These are phyloP conservation scores for Thuja plicata DNA, from an alignment of 83 land plant genomes.

Conservation along the genomic window DNA sequence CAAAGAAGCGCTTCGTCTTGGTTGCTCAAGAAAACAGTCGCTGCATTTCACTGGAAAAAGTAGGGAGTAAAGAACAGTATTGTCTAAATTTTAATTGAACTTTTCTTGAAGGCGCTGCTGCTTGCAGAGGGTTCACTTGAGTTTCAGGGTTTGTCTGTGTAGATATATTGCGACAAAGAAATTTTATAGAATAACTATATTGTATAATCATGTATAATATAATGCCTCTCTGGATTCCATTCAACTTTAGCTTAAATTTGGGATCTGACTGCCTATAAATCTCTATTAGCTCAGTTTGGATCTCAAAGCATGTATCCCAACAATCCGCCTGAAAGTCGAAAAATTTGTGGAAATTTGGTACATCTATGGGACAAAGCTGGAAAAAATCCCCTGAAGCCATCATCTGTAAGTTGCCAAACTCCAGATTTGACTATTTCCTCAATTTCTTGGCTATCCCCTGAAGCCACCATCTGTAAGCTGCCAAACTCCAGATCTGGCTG, in stretches of 20 bases:
- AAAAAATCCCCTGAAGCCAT: conserved; percentile 81
- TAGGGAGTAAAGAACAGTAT: neutral
- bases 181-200: no score
- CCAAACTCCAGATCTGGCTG: conserved; percentile 29
- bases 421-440: neutral
- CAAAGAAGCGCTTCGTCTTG: neutral
- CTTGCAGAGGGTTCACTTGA: no score
- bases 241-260: conserved; percentile 18
- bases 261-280: conserved; percentile 61
- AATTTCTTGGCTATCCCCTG: conserved; percentile 62
- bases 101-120: no score
- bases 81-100: no score
- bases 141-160: no score
- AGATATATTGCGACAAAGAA: no score
- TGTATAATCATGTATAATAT: no score
- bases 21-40: neutral
- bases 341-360: conserved; percentile 29
- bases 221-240: no score
- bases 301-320: conserved; percentile 67
- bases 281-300: conserved; percentile 56
- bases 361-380: conserved; percentile 66
- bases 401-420: conserved; percentile 63
- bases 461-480: conserved; percentile 68
- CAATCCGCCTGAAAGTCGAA: conserved; percentile 80
- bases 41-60: neutral